A percentile compares a stretch with the other conserved stretches of the same genome.
Evolutionary conservation across 345 rosid genomes (phyloP).

Genomic region (Eucalyptus tenuipes): DNA sequence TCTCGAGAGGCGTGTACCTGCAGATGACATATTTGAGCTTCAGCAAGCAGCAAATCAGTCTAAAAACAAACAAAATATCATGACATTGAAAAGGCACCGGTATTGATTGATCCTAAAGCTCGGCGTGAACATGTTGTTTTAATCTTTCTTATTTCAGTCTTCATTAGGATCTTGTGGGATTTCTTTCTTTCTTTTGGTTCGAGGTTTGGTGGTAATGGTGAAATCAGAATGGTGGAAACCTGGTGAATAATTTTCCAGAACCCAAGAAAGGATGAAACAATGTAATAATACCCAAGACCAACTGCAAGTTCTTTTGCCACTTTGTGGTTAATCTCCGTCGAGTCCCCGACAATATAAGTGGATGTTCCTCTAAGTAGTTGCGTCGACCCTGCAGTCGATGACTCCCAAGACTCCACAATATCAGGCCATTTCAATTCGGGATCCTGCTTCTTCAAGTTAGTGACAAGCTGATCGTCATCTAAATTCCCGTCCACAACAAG

Average conservation of each 20-base stretch:
- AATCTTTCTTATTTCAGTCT: background rate
- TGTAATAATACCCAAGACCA: constrained; percentile 56
- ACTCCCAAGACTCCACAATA: constrained; percentile 83
- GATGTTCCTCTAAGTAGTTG: constrained; percentile 86
- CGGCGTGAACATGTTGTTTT: background rate
- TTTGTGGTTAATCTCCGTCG: constrained; percentile 64
- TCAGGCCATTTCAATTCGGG: constrained; percentile 84
- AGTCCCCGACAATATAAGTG: constrained; percentile 60
- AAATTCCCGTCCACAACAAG: constrained; percentile 37
- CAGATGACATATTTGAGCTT: background rate
- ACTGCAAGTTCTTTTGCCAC: constrained; percentile 72
- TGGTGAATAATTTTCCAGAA: background rate
- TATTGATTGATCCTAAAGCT: background rate
- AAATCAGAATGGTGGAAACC: background rate
- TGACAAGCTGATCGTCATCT: constrained; percentile 71
- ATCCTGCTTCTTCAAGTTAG: constrained; percentile 74
- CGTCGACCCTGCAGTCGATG: constrained; percentile 55
- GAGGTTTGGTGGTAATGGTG: background rate
- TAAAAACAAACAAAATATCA: background rate
- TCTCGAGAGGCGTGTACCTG: constrained; percentile 76
- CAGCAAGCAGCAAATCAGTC: background rate
- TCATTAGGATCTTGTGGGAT: background rate
- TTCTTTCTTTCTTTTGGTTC: background rate
- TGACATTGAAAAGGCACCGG: background rate
- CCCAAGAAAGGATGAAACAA: background rate